Percentiles rank a stretch among this genome's conserved stretches.
Evolutionary conservation across 176 grass and related monocot genomes (phyloP).

Genomic region (Melocanna baccifera): DNA sequence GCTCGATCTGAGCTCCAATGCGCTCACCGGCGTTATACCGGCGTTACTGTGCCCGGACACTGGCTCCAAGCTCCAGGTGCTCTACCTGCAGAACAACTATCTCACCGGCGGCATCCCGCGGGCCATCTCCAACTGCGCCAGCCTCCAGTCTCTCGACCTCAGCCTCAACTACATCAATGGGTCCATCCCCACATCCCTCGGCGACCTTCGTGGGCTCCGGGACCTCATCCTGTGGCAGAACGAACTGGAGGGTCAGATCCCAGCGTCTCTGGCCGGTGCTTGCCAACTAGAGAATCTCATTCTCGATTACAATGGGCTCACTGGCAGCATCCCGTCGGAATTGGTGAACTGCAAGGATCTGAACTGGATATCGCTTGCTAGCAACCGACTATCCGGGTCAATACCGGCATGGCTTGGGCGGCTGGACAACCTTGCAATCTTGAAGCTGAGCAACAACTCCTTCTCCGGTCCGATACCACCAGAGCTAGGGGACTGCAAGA

Average conservation of each 20-base stretch:
- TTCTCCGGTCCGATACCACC: conserved; percentile 53
- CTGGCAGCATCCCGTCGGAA: conserved; percentile 35
- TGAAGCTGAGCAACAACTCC: conserved; percentile 60
- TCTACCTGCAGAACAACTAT: conserved; percentile 62
- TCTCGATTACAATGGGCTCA: conserved; percentile 56
- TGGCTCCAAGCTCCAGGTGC: conserved; percentile 24
- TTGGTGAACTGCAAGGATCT: conserved; percentile 31
- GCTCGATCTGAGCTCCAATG: conserved; percentile 55
- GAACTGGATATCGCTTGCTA: conserved; percentile 58
- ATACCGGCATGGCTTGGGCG: conserved; percentile 50
- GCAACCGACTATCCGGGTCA: conserved; percentile 49
- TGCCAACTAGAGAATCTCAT: conserved; percentile 43
- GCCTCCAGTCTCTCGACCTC: conserved; percentile 52
- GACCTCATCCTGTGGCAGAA: conserved; percentile 69
- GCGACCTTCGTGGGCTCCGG: conserved; percentile 25
- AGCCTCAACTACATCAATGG: conserved; percentile 54
- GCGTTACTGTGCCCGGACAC: conserved; percentile 26
- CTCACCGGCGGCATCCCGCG: conserved; percentile 47
- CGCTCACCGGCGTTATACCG: conserved; percentile 34
- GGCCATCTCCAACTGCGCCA: conserved; percentile 42
- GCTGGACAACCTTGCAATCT: conserved; percentile 40
- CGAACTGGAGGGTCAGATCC: conserved; percentile 50
- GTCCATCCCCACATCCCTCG: conserved; percentile 40
- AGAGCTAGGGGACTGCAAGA: conserved; percentile 53
- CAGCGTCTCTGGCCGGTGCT: conserved; percentile 24